These are phyloP conservation scores for Thalassiosira sp. DNA, from an alignment of 352 stramenopile species.

Conservation along the genomic window DNA sequence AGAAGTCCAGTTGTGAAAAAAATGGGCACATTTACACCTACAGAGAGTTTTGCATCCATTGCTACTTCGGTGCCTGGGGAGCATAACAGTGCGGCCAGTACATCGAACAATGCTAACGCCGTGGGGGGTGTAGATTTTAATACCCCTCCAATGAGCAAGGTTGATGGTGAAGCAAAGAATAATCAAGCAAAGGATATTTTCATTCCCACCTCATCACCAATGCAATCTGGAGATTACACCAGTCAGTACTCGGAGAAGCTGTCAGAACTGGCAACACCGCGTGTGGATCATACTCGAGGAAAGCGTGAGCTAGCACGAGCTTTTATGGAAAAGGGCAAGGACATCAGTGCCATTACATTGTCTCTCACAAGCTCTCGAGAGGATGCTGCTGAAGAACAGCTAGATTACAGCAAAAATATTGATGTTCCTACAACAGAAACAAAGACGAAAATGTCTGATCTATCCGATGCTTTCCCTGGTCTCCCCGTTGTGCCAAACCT, in stretches of 20 bases:
- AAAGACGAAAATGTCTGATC: constrained; percentile 10
- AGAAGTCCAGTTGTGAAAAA: constrained; percentile 26
- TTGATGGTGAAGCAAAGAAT: too few relatives aligned
- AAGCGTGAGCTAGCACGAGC: constrained; percentile 29
- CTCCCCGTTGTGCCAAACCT: constrained; percentile 42
- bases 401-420: background rate
- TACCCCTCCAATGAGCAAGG: constrained; percentile 7
- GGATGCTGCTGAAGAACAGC: background rate
- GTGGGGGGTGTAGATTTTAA: constrained; percentile 3
- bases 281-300: constrained; percentile 37
- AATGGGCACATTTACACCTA: constrained; percentile 45
- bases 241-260: constrained; percentile 10
- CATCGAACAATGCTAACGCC: background rate
- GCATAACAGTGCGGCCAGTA: background rate
- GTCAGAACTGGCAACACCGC: constrained; percentile 41
- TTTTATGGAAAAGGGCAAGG: constrained; percentile 5
- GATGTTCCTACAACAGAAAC: background rate
- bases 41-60: constrained; percentile 44
- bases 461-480: constrained; percentile 13
- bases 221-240: constrained; percentile 3
- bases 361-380: background rate
- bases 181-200: background rate
- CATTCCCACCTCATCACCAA: background rate
- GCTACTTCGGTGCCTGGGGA: background rate
- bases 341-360: constrained; percentile 10